Base-by-base conservation (phyloP, 208 protist species). In the Wallacemonas sp. region DNA sequence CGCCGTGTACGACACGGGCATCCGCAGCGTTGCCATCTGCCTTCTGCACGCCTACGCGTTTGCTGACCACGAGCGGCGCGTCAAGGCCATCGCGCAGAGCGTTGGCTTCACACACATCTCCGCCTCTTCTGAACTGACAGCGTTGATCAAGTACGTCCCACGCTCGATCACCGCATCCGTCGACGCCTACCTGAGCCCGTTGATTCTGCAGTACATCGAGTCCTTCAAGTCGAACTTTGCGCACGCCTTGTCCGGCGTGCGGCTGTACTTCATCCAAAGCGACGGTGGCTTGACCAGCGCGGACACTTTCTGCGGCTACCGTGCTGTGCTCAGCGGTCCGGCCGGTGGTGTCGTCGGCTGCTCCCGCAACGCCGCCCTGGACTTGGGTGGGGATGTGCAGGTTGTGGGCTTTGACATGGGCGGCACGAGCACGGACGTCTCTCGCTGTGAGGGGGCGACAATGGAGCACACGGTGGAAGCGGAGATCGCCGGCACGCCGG, bases 141-240 rank as follows among this genome's bases (percentile, higher is more conserved):
- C 92, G 44, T 96, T 98, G 76, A 84, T 97, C 41, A 96, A 95
- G 62, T 85, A 92, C 44, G 92, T 98, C 15, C 83, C 90, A 0
- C 83, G 94, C 45, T 97, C 97, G 15, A 88, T 90, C 57, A 99
- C 97, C 10, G 80, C 96, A 26, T 96, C 81, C 29, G 97, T 97
- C 4, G 97, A 99, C 77, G 97, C 96, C 19, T 99, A 99, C 79
- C 85, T 99, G 2, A 98, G 92, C 29, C 97, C 97, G 15, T 69
- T 89, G 19, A 97, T 99, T 42, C 54, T 78, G 9, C 63, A 79
- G 42, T 98, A 97, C 72, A 73, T 98, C 17, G 50, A 70, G 37
- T 67, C 60, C 22, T 96, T 98, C 69, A 71, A 68, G 64, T 33
- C 48, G 22, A 82, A 85, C 60, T 90, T 90, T 68, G 50, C 39